Evolutionary conservation across 371 early-diverging fungal genomes (phyloP).

Genomic region (Capillidium heterosporum): DNA sequence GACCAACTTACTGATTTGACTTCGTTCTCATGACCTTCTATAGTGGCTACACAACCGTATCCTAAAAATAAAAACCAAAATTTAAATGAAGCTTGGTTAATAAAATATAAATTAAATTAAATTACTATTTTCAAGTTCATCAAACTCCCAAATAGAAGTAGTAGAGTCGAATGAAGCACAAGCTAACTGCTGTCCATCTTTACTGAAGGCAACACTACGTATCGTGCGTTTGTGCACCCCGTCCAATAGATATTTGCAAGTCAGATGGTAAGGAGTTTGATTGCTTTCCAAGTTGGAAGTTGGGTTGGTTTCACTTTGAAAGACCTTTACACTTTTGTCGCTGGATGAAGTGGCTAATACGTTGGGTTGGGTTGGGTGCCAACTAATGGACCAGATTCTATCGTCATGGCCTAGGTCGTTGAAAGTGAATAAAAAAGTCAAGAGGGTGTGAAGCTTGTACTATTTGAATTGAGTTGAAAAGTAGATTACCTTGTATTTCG

Average conservation of each 20-base stretch:
- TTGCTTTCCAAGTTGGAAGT: slow-evolving; percentile 24
- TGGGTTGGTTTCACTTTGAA: slow-evolving; percentile 25
- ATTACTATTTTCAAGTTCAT: slow-evolving; percentile 18
- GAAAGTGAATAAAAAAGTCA: background rate
- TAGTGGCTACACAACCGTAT: slow-evolving; percentile 78
- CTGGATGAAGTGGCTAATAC: slow-evolving; percentile 65
- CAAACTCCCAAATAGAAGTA: slow-evolving; percentile 76
- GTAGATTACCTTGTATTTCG: too few species aligned
- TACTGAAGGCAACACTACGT: slow-evolving; percentile 73
- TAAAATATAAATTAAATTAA: background rate
- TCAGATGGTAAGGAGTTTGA: too few species aligned
- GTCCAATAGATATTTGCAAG: slow-evolving; percentile 21
- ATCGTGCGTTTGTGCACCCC: slow-evolving; percentile 82
- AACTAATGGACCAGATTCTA: slow-evolving; percentile 80
- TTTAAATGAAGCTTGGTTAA: background rate
- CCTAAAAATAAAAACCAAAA: slow-evolving; percentile 14
- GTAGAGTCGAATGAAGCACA: slow-evolving; percentile 88
- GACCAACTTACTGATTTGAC: slow-evolving; percentile 87
- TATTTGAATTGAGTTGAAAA: too few species aligned
- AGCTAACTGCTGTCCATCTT: slow-evolving; percentile 55
- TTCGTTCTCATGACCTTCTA: slow-evolving; percentile 98
- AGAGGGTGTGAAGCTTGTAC: too few species aligned
- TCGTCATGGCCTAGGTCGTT: slow-evolving; percentile 54
- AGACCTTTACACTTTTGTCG: slow-evolving; percentile 73
- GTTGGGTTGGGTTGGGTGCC: slow-evolving; percentile 55